phyloP scores from a whole-genome alignment of 352 stramenopile genomes.

The Globisporangium abappressorium region DNA sequence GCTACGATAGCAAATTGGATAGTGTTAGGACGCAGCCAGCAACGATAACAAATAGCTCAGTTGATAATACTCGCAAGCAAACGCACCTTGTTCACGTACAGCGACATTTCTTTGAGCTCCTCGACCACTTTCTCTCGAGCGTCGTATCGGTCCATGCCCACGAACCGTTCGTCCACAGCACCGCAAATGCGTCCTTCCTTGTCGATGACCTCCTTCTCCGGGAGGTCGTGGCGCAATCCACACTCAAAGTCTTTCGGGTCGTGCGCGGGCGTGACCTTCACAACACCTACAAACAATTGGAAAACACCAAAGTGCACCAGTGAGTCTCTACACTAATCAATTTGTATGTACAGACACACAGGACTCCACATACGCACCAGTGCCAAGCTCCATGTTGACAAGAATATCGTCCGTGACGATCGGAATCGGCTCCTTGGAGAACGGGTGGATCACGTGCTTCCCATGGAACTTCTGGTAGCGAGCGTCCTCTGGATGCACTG shows the following conservation, averaged over 20 bases:
- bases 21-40: not conserved
- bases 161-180: conserved; percentile 78
- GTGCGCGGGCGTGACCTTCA: conserved; percentile 98
- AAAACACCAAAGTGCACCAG: not conserved
- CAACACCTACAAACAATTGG: conserved; percentile 42
- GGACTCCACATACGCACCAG: conserved; percentile 60
- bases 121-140: conserved; percentile 89
- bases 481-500: conserved; percentile 95
- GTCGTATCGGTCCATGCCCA: conserved; percentile 95
- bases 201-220: conserved; percentile 70
- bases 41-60: not conserved
- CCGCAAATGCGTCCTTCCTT: conserved; percentile 67
- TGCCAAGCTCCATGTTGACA: conserved; percentile 99
- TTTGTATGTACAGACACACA: not conserved
- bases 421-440: conserved; percentile 85
- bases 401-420: conserved; percentile 95
- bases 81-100: conserved; percentile 93
- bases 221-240: conserved; percentile 93
- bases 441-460: conserved; percentile 95
- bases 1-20: conserved; percentile 19
- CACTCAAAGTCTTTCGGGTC: conserved; percentile 99
- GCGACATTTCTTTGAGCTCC: conserved; percentile 83
- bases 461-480: conserved; percentile 95
- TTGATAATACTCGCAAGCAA: conserved; percentile 20
- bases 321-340: not conserved